Percentiles rank a stretch among this genome's conserved stretches.
These are phyloP conservation scores for Globisporangium radiosum DNA, from an alignment of 352 stramenopile genomes.

Conservation along the genomic window DNA sequence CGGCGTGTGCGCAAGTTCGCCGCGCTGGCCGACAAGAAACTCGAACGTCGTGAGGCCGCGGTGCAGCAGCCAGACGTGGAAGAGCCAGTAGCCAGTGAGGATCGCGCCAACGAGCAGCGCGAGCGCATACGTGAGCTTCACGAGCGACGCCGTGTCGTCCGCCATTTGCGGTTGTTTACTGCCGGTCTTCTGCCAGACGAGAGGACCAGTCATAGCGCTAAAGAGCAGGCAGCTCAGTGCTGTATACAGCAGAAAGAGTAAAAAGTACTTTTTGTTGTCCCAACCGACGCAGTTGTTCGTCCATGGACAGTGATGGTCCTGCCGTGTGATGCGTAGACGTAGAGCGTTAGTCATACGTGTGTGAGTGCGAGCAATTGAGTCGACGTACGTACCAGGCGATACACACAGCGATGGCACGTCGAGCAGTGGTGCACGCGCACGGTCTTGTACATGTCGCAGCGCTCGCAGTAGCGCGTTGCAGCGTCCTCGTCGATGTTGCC, in stretches of 20 bases:
- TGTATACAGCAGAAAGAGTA: slow-evolving; percentile 79
- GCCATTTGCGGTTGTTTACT: not conserved
- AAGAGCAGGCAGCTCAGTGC: slow-evolving; percentile 58
- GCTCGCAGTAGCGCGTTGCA: slow-evolving; percentile 62
- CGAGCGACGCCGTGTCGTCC: slow-evolving; percentile 16
- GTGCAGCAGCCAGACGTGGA: slow-evolving; percentile 68
- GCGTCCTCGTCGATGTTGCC: slow-evolving; percentile 6
- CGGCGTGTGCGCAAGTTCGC: slow-evolving; percentile 39
- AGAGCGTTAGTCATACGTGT: not conserved
- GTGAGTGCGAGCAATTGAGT: not conserved
- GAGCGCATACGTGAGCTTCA: slow-evolving; percentile 45
- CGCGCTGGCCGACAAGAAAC: slow-evolving; percentile 42
- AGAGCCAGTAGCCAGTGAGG: slow-evolving; percentile 61
- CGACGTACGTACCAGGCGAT: slow-evolving; percentile 42
- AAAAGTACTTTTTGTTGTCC: slow-evolving; percentile 81
- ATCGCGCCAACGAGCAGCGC: slow-evolving; percentile 46
- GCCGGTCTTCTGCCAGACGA: slow-evolving; percentile 18
- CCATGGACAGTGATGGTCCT: slow-evolving; percentile 84
- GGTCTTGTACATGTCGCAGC: slow-evolving; percentile 60
- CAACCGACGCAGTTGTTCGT: slow-evolving; percentile 81
- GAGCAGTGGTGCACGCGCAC: slow-evolving; percentile 73
- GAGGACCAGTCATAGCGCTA: slow-evolving; percentile 26
- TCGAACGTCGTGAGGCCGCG: slow-evolving; percentile 72
- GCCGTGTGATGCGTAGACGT: not conserved
- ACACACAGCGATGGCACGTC: slow-evolving; percentile 62